A percentile compares a stretch with the other conserved stretches of the same genome.
phyloP scores from a whole-genome alignment of 2,329 filamentous ascomycete genomes.

The Cordyceps farinosa region DNA sequence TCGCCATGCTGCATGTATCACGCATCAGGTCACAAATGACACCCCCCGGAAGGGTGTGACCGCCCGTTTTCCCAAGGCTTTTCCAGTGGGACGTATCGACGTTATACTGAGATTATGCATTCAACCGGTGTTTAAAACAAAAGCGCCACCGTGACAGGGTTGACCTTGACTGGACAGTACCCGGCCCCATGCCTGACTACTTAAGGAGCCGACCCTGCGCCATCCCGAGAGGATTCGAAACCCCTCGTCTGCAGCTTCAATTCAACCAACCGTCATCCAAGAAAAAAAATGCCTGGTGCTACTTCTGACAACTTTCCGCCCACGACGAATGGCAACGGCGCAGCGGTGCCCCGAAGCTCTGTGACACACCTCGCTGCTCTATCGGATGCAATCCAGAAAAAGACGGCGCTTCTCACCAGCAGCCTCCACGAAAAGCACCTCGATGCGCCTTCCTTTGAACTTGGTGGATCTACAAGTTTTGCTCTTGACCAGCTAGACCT shows the following conservation, averaged over 20 bases:
- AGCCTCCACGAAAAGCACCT: slow-evolving; percentile 21
- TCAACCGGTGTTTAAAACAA: not conserved
- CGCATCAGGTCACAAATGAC: not conserved
- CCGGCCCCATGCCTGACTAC: not conserved
- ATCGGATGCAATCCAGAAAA: slow-evolving; percentile 21
- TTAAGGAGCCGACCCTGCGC: slow-evolving; percentile 2
- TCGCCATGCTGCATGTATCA: not conserved
- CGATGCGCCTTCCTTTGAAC: slow-evolving; percentile 22
- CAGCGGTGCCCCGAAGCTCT: slow-evolving; percentile 5
- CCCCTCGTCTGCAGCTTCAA: not conserved
- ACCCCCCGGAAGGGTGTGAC: not conserved
- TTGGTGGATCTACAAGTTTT: slow-evolving; percentile 23
- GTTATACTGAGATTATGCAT: slow-evolving; percentile 12
- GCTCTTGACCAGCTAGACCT: slow-evolving; percentile 13
- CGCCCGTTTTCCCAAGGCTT: not conserved
- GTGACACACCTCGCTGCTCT: slow-evolving; percentile 21
- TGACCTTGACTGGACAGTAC: not conserved
- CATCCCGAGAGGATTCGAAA: no score
- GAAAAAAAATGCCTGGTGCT: not conserved
- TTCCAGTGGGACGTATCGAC: slow-evolving; percentile 11
- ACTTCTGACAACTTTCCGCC: not conserved
- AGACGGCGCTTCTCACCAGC: slow-evolving; percentile 21
- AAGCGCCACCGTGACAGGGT: slow-evolving; percentile 7
- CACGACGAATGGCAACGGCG: not conserved
- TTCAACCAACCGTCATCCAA: not conserved